Base-by-base conservation (phyloP, 2,329 filamentous ascomycete genomes). In the Fusarium sulawesiense region DNA sequence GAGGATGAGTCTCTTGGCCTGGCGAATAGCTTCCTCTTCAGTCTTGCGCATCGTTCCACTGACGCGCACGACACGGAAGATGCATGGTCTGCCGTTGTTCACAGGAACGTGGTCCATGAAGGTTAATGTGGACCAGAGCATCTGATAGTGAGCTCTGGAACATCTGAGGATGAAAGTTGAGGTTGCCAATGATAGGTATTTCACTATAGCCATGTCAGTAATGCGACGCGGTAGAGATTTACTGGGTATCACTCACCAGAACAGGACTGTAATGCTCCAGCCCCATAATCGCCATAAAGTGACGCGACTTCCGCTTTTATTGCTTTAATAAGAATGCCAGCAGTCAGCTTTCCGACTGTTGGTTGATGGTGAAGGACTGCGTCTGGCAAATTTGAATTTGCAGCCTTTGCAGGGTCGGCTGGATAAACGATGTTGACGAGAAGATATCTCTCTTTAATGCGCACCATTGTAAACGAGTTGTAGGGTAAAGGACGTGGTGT, bases 371-470 rank as follows among this genome's bases (percentile, higher is more conserved):
- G 91, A 56, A 90, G 85, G 29, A 98, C 82, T 61, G 92, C 84
- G 82, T 88, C 79, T 77, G 92, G 79, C 76, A 86, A 73, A 72
- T 81, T 78, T 34, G 77, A 51, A 60, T 78, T 80, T 64, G 74
- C 70, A 48, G 76, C 66, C 64, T 74, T 75, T 12, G 76, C 68
- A 12, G 83, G 68, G 14, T 88, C 83, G 9, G 89, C 86, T 1
- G 94, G 93, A 76, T 98, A 98, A 48, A 98, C 86, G 71, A 98
- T 94, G 78, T 97, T 93, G 67, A 98, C 89, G n/a, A 98, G 89
- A 20, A 99, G 88, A 80, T 99, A 99, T 75, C 96, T 91, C 80
- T 97, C 92, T 82, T 99, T 99, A 73, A 98, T 89, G 77, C 96
- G 93, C 64, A 99, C 96, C 96, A 99, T 98, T 50, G 37, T 68